Evolutionary conservation across 2,329 filamentous ascomycete genomes (phyloP).

Genomic region (Cladophialophora carrionii): DNA sequence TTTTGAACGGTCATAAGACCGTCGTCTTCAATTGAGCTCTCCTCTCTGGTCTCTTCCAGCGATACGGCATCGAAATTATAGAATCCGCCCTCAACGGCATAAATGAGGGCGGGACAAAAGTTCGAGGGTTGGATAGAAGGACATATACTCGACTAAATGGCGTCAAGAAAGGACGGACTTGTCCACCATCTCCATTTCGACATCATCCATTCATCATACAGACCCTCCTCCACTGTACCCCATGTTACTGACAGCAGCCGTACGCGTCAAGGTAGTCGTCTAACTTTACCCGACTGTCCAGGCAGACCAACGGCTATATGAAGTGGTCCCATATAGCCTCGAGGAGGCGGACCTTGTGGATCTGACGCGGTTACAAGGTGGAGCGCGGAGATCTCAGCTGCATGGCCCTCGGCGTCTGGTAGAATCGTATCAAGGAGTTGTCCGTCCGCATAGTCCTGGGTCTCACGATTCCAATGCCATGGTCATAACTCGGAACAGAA

Average conservation of each 20-base stretch:
- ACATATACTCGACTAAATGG: background rate
- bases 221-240: background rate
- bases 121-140: background rate
- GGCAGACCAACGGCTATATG: background rate
- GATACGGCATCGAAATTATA: background rate
- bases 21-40: constrained; percentile 66
- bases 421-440: constrained; percentile 10
- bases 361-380: background rate
- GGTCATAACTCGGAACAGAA: background rate
- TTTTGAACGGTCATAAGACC: constrained; percentile 78
- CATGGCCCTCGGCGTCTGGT: background rate
- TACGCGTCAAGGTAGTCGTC: background rate
- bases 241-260: background rate
- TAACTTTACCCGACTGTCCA: background rate
- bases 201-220: background rate
- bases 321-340: background rate
- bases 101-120: background rate
- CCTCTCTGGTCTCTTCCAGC: background rate
- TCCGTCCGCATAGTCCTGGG: background rate
- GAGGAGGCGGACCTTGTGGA: background rate
- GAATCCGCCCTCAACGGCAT: background rate
- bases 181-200: constrained; percentile 2
- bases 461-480: background rate
- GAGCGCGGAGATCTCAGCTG: constrained; percentile 7
- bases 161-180: background rate